Conservation (phyloP, 345 rosid genomes). For the Aquilaria yunnanensis region DNA sequence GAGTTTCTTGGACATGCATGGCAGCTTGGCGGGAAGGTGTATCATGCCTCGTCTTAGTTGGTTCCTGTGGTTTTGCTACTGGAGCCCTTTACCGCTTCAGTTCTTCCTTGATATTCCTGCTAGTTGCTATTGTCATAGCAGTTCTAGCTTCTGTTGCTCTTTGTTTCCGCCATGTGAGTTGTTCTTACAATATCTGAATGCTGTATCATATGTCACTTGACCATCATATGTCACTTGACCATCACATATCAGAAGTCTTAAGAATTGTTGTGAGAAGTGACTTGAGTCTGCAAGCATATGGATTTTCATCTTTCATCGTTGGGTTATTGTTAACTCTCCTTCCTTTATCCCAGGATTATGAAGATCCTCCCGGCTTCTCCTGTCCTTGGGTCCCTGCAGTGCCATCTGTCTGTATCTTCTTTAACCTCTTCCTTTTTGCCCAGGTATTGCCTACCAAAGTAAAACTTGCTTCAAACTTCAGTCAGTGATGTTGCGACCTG, state of each 20-base stretch:
- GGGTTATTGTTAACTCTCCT: slow-evolving; percentile 1
- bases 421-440: slow-evolving; percentile 92
- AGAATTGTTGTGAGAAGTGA: not conserved
- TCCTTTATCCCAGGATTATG: slow-evolving; percentile 45
- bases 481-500: too few relatives aligned
- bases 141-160: slow-evolving; percentile 53
- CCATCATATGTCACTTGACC: not conserved
- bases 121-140: slow-evolving; percentile 45
- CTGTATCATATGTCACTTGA: not conserved
- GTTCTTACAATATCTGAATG: not conserved
- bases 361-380: slow-evolving; percentile 54
- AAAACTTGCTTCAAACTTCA: not conserved
- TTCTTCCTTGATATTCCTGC: slow-evolving; percentile 43
- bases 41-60: slow-evolving; percentile 56
- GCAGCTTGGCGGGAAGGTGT: slow-evolving; percentile 78
- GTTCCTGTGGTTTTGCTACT: slow-evolving; percentile 67
- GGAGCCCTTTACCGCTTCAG: slow-evolving; percentile 59
- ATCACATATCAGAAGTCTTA: not conserved
- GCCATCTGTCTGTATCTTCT: slow-evolving; percentile 77
- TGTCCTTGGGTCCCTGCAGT: slow-evolving; percentile 89
- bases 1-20: slow-evolving; percentile 40
- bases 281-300: not conserved
- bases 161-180: slow-evolving; percentile 61
- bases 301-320: not conserved
- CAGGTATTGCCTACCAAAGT: slow-evolving; percentile 44